These are phyloP conservation scores for Penicillium coprophilum DNA, from an alignment of 495 filamentous ascomycete species.

Conservation along the genomic window DNA sequence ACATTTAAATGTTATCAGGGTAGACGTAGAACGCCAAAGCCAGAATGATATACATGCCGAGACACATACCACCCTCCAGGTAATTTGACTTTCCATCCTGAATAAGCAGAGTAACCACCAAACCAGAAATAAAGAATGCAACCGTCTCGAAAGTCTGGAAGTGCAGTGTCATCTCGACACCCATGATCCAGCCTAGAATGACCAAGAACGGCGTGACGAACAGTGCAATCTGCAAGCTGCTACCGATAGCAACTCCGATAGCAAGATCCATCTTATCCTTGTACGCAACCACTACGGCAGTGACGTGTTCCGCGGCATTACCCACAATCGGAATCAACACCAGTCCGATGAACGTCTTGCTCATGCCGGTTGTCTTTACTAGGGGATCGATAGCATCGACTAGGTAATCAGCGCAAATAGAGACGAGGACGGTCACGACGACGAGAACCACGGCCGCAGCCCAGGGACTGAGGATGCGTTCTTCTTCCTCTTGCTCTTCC, in stretches of 20 bases:
- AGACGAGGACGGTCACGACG: constrained; percentile 76
- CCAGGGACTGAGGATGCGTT: constrained; percentile 63
- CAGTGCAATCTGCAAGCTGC: constrained; percentile 90
- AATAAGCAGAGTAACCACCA: constrained; percentile 90
- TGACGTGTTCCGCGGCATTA: constrained; percentile 96
- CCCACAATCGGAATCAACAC: constrained; percentile 96
- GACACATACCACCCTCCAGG: constrained; percentile 87
- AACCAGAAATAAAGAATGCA: constrained; percentile 82
- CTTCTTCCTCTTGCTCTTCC: constrained; percentile 52
- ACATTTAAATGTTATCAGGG: constrained; percentile 55
- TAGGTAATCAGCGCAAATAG: constrained; percentile 89
- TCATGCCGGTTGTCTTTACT: constrained; percentile 79
- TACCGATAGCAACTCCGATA: constrained; percentile 90
- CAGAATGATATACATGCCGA: constrained; percentile 78
- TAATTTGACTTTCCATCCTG: constrained; percentile 96
- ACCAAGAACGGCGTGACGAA: constrained; percentile 90
- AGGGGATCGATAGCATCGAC: constrained; percentile 91
- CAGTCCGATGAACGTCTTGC: constrained; percentile 94
- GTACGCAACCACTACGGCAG: constrained; percentile 84
- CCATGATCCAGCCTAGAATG: constrained; percentile 87
- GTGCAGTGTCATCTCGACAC: constrained; percentile 80
- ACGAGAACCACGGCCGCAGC: constrained; percentile 74
- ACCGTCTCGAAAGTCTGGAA: constrained; percentile 95
- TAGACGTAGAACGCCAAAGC: constrained; percentile 89
- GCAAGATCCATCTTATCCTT: constrained; percentile 99